Percentiles rank a stretch among this genome's conserved stretches.
These are phyloP conservation scores for Penicillium antarcticum DNA, from an alignment of 495 filamentous ascomycete genomes.

Conservation along the genomic window DNA sequence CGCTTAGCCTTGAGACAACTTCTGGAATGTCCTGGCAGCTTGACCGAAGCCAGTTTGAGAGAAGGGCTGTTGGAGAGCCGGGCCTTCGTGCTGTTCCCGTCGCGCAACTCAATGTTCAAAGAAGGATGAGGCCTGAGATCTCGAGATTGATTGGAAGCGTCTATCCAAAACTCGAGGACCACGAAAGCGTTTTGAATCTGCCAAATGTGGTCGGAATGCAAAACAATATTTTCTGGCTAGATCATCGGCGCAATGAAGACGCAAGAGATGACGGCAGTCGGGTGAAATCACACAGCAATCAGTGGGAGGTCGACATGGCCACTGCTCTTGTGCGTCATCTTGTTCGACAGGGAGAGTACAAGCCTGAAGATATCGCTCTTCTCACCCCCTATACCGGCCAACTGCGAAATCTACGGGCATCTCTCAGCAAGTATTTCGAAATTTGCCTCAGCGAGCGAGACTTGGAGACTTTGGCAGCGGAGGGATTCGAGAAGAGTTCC, in stretches of 20 bases:
- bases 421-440: constrained; percentile 21
- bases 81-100: constrained; percentile 33
- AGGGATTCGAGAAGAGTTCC: constrained; percentile 41
- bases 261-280: constrained; percentile 17
- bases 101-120: constrained; percentile 56
- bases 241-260: constrained; percentile 59
- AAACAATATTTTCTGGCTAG: constrained; percentile 66
- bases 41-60: constrained; percentile 10
- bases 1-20: constrained; percentile 38
- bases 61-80: constrained; percentile 9
- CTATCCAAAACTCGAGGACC: constrained; percentile 63
- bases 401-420: constrained; percentile 42
- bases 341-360: constrained; percentile 59
- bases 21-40: constrained; percentile 4
- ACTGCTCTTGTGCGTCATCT: constrained; percentile 62
- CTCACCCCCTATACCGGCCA: constrained; percentile 71
- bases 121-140: constrained; percentile 72
- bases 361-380: constrained; percentile 63
- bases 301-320: constrained; percentile 63
- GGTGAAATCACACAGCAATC: constrained; percentile 58
- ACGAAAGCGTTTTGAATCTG: constrained; percentile 38
- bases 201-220: constrained; percentile 62
- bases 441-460: constrained; percentile 56
- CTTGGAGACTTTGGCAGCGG: constrained; percentile 14
- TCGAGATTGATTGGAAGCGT: constrained; percentile 56